Conservation (phyloP, 352 stramenopile genomes). For the Phytophthora pisi region DNA sequence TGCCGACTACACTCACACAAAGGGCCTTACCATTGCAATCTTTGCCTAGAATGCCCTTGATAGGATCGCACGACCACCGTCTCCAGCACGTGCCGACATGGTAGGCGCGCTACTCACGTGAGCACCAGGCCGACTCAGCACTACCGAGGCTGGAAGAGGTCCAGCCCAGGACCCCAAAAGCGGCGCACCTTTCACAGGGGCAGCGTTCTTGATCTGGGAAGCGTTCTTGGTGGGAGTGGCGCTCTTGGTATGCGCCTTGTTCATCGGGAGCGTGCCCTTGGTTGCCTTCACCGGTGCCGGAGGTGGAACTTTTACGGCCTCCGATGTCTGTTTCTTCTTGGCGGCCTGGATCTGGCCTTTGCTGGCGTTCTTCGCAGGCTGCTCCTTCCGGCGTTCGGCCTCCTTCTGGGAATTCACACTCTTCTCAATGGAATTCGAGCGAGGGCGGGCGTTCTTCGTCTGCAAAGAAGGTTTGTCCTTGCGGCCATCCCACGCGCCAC, state of each 20-base stretch:
- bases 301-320: constrained; percentile 18
- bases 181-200: background rate
- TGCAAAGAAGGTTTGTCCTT: constrained; percentile 22
- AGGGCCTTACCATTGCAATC: background rate
- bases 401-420: constrained; percentile 11
- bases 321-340: constrained; percentile 16
- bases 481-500: constrained; percentile 12
- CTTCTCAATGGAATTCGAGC: background rate
- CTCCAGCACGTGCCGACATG: background rate
- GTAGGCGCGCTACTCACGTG: constrained; percentile 6
- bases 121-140: constrained; percentile 2
- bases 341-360: constrained; percentile 2
- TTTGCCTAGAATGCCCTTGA: background rate
- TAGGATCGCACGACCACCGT: background rate
- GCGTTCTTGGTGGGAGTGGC: background rate
- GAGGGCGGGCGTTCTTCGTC: constrained; percentile 18
- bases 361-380: constrained; percentile 5
- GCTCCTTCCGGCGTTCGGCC: background rate
- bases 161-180: background rate
- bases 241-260: background rate
- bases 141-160: background rate
- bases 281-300: constrained; percentile 15
- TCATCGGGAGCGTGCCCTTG: background rate
- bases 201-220: background rate
- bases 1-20: background rate